Percentiles rank a stretch among this genome's conserved stretches.
Conservation (phyloP, 257 asterid species). For the Osmanthus fragrans region DNA sequence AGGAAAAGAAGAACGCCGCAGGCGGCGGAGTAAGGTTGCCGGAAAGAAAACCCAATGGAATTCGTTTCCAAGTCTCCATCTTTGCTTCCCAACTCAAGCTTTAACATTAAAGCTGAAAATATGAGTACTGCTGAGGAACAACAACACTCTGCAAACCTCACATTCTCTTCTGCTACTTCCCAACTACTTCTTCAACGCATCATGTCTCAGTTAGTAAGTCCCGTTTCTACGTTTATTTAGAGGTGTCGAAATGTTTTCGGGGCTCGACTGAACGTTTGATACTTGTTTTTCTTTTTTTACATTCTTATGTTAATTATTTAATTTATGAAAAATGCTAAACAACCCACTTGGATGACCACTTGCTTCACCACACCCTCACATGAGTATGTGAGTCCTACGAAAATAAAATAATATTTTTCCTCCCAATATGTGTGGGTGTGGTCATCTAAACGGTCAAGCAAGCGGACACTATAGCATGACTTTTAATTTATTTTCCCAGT, state of each 20-base stretch:
- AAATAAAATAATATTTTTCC: too few relatives aligned
- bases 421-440: too few relatives aligned
- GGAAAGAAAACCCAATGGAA: constrained; percentile 95
- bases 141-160: constrained; percentile 52
- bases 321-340: too few relatives aligned
- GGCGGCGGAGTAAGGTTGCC: constrained; percentile 66
- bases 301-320: neutral
- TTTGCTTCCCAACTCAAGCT: constrained; percentile 22
- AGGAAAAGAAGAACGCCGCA: constrained; percentile 58
- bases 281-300: too few relatives aligned
- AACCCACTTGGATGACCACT: too few relatives aligned
- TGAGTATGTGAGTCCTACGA: too few relatives aligned
- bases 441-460: too few relatives aligned
- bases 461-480: too few relatives aligned
- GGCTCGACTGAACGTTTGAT: too few relatives aligned
- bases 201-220: constrained; percentile 89
- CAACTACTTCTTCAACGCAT: constrained; percentile 94
- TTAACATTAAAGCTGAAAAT: neutral
- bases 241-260: too few relatives aligned
- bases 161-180: constrained; percentile 88
- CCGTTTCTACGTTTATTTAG: neutral
- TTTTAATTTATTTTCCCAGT: too few relatives aligned
- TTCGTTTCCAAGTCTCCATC: constrained; percentile 78
- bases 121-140: constrained; percentile 46
- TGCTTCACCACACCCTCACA: too few relatives aligned